Evolutionary conservation across 257 asterid species (phyloP).

Genomic region (Oldenlandia corymbosa): DNA sequence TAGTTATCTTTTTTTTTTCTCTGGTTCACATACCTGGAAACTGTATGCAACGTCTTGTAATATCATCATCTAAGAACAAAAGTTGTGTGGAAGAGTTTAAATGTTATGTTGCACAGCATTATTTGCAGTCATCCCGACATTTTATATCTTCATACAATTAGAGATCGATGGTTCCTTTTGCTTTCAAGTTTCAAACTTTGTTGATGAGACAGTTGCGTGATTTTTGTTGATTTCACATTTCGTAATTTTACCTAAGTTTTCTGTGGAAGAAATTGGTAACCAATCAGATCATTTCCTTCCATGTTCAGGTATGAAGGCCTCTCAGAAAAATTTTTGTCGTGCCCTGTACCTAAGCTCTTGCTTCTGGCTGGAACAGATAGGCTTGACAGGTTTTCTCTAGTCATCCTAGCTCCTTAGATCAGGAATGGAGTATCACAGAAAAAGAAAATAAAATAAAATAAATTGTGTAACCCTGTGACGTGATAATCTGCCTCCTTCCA

Average conservation of each 20-base stretch:
- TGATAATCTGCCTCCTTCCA: constrained; percentile 27
- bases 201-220: not conserved
- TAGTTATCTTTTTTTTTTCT: constrained; percentile 21
- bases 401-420: constrained; percentile 7
- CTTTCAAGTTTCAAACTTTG: constrained; percentile 1
- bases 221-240: not conserved
- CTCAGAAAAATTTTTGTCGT: constrained; percentile 74
- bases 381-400: constrained; percentile 66
- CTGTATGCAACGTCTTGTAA: too few relatives aligned
- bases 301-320: constrained; percentile 96
- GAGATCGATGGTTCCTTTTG: not conserved
- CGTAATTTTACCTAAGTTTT: not conserved
- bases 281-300: not conserved
- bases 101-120: not conserved
- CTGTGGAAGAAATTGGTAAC: not conserved
- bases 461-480: constrained; percentile 1
- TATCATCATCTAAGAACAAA: not conserved
- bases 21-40: too few relatives aligned
- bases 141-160: not conserved
- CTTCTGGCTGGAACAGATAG: constrained; percentile 98
- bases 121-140: not conserved
- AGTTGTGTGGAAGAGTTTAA: not conserved
- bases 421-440: not conserved
- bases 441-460: too few relatives aligned
- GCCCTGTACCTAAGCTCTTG: constrained; percentile 85